Percentiles rank a stretch among this genome's conserved stretches.
These are phyloP conservation scores for Pulveroboletus sp. DNA, from an alignment of 768 basidiomycete genomes.

Conservation along the genomic window DNA sequence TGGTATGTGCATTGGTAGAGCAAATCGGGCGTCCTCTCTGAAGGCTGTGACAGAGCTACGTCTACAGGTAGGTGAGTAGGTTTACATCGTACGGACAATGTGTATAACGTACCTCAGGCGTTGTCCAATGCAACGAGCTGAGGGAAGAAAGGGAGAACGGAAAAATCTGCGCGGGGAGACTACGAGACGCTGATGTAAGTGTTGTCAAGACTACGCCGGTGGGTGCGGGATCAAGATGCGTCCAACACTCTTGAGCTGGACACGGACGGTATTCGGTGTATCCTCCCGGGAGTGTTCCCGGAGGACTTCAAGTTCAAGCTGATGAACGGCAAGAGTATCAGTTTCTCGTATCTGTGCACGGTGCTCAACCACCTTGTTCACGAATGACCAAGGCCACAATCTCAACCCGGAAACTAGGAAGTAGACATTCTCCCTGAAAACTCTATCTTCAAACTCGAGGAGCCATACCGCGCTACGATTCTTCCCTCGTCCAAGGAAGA, in stretches of 20 bases:
- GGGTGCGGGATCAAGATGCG: no score
- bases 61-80: no score
- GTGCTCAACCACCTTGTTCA: conserved; percentile 99
- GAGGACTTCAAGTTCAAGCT: conserved; percentile 98
- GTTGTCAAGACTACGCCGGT: no score
- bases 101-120: no score
- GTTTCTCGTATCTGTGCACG: conserved; percentile 95
- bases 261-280: conserved; percentile 99
- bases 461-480: conserved; percentile 98
- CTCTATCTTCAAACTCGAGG: conserved; percentile 98
- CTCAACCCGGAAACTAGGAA: conserved; percentile 80
- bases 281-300: conserved; percentile 96
- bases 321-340: conserved; percentile 77
- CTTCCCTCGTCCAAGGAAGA: conserved; percentile 98
- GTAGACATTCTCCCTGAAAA: conserved; percentile 91
- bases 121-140: no score
- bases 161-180: no score
- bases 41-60: no score
- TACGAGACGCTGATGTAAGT: no score
- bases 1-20: conserved; percentile 96
- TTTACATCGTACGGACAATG: no score
- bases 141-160: no score
- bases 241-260: no score
- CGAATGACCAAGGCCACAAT: conserved; percentile 97
- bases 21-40: conserved; percentile 97